Percentiles rank a stretch among this genome's conserved stretches.
phyloP scores from a whole-genome alignment of 2,329 filamentous ascomycete genomes.

The Clarireedia hainanense region DNA sequence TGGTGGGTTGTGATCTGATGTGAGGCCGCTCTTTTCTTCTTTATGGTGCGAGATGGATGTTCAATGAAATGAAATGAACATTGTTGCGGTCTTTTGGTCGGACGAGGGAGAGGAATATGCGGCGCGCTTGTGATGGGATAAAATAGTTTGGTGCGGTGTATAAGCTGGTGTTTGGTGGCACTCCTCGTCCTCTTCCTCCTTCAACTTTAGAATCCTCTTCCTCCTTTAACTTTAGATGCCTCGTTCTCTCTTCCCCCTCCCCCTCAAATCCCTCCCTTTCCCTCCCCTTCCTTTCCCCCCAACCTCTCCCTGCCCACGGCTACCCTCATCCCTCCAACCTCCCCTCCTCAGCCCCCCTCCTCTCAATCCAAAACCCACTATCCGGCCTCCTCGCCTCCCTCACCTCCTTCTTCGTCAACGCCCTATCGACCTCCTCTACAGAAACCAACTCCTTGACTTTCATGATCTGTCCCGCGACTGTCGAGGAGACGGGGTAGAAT shows the following conservation, averaged over 20 bases:
- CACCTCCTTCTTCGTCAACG: constrained; percentile 52
- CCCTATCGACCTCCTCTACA: constrained; percentile 56
- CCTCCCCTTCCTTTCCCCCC: neutral
- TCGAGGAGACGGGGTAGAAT: constrained; percentile 61
- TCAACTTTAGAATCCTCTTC: too few species aligned
- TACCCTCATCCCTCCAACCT: constrained; percentile 11
- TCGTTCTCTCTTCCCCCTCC: neutral
- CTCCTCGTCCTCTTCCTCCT: too few species aligned
- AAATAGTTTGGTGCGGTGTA: too few species aligned
- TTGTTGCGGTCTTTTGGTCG: too few species aligned
- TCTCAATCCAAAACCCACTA: constrained; percentile 61
- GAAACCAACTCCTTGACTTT: constrained; percentile 66
- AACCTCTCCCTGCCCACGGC: neutral
- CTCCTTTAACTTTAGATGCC: neutral
- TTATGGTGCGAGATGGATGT: too few species aligned
- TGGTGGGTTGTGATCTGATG: neutral
- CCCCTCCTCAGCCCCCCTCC: constrained; percentile 38
- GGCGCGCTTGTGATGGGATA: too few species aligned
- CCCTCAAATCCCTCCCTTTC: neutral
- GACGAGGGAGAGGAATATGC: too few species aligned
- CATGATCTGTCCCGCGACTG: constrained; percentile 67
- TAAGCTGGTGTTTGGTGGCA: too few species aligned
- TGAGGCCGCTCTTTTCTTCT: too few species aligned
- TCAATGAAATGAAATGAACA: too few species aligned
- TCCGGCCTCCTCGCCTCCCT: constrained; percentile 56